These are phyloP conservation scores for Scheffersomyces segobiensis DNA, from an alignment of 1,139 yeast genomes.

Conservation along the genomic window DNA sequence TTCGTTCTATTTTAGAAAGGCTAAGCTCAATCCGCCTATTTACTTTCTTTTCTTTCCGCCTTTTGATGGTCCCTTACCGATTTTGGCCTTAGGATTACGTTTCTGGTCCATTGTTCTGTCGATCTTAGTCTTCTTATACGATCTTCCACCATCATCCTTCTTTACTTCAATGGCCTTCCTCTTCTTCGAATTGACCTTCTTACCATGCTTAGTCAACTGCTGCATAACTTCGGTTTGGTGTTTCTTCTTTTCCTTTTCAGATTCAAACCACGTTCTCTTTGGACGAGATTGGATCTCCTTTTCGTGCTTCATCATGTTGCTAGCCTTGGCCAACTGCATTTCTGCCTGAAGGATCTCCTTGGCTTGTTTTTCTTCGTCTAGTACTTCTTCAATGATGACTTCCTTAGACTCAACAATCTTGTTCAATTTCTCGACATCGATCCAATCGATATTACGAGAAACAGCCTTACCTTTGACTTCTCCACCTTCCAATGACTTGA, in stretches of 20 bases:
- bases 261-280: slow-evolving; percentile 94
- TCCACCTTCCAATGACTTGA: slow-evolving; percentile 52
- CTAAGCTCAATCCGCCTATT: background rate
- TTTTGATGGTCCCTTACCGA: slow-evolving; percentile 13
- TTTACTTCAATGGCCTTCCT: slow-evolving; percentile 32
- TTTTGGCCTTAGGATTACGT: slow-evolving; percentile 26
- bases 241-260: slow-evolving; percentile 57
- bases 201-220: slow-evolving; percentile 46
- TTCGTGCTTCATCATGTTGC: slow-evolving; percentile 75
- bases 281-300: slow-evolving; percentile 89
- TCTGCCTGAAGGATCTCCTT: slow-evolving; percentile 87
- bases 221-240: slow-evolving; percentile 45
- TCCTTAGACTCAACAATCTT: slow-evolving; percentile 59
- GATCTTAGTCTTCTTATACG: slow-evolving; percentile 69
- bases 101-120: slow-evolving; percentile 57
- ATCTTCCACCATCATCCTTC: slow-evolving; percentile 49
- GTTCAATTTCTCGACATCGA: slow-evolving; percentile 68
- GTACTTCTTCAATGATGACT: slow-evolving; percentile 67
- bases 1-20: background rate
- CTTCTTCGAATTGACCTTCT: slow-evolving; percentile 31
- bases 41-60: slow-evolving; percentile 8
- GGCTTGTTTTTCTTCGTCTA: slow-evolving; percentile 85
- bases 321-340: slow-evolving; percentile 84
- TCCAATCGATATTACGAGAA: slow-evolving; percentile 88
- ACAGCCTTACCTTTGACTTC: slow-evolving; percentile 56